Percentiles rank a stretch among this genome's conserved stretches.
These are phyloP conservation scores for Cenchrus purpureus DNA, from an alignment of 176 grass and related monocot species.

Conservation along the genomic window DNA sequence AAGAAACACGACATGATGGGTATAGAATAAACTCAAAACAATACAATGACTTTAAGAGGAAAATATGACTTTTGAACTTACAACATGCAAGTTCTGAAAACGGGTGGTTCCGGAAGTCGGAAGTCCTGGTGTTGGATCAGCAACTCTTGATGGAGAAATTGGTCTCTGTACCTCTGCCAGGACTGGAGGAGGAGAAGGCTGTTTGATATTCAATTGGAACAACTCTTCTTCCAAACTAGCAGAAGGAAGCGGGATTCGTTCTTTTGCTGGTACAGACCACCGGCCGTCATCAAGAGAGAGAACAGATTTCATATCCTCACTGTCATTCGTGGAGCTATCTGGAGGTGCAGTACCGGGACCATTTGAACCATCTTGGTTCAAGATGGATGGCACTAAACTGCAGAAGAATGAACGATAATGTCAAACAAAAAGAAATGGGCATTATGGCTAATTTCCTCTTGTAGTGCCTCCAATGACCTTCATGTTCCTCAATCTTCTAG, in stretches of 20 bases:
- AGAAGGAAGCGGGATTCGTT: constrained; percentile 46
- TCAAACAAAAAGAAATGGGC: constrained; percentile 4
- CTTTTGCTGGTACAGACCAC: constrained; percentile 68
- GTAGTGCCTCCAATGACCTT: not conserved
- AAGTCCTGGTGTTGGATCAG: constrained; percentile 88
- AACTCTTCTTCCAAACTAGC: constrained; percentile 68
- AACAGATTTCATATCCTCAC: constrained; percentile 85
- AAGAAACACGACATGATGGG: constrained; percentile 28
- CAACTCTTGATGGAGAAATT: constrained; percentile 85
- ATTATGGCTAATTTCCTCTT: not conserved
- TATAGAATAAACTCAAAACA: constrained; percentile 5
- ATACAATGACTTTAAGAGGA: constrained; percentile 32
- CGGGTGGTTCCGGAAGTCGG: constrained; percentile 49
- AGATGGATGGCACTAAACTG: constrained; percentile 60
- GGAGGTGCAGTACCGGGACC: constrained; percentile 40
- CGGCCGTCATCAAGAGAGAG: constrained; percentile 98
- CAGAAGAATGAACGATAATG: constrained; percentile 38
- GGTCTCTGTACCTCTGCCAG: constrained; percentile 73
- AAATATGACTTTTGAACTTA: constrained; percentile 55
- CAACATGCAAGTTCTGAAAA: constrained; percentile 95
- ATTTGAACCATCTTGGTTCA: constrained; percentile 65
- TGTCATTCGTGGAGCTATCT: constrained; percentile 48
- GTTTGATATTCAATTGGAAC: constrained; percentile 71
- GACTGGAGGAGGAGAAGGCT: constrained; percentile 91
- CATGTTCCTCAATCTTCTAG: not conserved